phyloP scores from a whole-genome alignment of 495 filamentous ascomycete genomes.

The Rhypophila decipiens region DNA sequence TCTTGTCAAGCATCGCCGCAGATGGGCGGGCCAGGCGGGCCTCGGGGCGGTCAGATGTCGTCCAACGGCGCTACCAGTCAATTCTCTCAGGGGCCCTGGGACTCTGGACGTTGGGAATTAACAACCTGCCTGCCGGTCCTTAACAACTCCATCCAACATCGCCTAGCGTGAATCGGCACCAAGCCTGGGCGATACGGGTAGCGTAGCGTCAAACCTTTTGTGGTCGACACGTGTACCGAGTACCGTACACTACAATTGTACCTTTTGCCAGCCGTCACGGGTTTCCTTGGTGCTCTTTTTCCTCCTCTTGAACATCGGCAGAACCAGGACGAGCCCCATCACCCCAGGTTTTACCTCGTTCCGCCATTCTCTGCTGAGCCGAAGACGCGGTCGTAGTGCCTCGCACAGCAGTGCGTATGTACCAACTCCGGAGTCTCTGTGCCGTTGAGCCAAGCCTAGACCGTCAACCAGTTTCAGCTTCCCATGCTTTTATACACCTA shows the following conservation, averaged over 20 bases:
- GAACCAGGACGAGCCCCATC: background rate
- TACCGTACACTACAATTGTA: too few species aligned
- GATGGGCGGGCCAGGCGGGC: constrained; percentile 1
- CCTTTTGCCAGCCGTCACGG: too few species aligned
- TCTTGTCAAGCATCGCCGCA: background rate
- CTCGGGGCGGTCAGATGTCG: constrained; percentile 4
- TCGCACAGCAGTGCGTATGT: too few species aligned
- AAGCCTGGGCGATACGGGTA: background rate
- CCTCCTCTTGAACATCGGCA: background rate
- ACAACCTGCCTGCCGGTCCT: too few species aligned
- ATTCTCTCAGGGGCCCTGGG: too few species aligned
- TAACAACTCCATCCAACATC: too few species aligned
- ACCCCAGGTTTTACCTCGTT: background rate
- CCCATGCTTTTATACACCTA: constrained; percentile 2
- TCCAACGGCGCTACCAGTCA: constrained; percentile 4
- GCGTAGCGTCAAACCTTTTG: background rate
- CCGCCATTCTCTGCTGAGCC: background rate
- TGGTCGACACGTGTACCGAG: too few species aligned
- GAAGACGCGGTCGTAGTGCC: too few species aligned
- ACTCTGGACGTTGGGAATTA: too few species aligned
- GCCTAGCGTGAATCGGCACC: background rate
- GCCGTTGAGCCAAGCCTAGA: background rate
- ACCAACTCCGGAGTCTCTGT: too few species aligned
- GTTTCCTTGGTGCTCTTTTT: too few species aligned
- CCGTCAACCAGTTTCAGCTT: background rate